Evolutionary conservation across 2,329 filamentous ascomycete species (phyloP).

Genomic region (Colletotrichum cordylinicola): DNA sequence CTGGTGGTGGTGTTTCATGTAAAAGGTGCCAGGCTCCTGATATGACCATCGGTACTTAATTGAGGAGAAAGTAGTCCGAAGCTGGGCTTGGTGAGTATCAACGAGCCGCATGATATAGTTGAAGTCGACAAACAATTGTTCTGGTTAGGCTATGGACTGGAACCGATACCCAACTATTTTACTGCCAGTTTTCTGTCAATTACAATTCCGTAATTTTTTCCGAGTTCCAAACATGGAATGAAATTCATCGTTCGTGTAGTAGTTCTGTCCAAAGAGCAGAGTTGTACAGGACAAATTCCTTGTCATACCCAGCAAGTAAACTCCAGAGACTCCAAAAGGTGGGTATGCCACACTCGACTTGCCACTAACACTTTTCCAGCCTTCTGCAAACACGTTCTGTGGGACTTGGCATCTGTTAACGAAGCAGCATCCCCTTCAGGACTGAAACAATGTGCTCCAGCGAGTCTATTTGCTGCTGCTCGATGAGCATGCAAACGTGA

Average conservation of each 20-base stretch:
- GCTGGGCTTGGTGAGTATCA: too few species aligned
- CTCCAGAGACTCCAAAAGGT: neutral
- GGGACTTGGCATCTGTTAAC: neutral
- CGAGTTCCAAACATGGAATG: neutral
- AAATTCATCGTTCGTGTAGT: neutral
- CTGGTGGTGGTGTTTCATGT: neutral
- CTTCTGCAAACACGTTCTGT: neutral
- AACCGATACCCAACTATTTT: neutral
- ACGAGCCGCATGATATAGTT: neutral
- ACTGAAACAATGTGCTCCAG: neutral
- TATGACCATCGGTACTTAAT: neutral
- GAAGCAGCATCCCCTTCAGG: neutral
- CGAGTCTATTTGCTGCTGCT: slow-evolving; percentile 12
- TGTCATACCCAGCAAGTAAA: neutral
- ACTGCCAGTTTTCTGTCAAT: neutral
- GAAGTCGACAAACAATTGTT: neutral
- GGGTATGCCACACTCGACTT: neutral
- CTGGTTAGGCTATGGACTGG: neutral
- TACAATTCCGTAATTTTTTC: neutral
- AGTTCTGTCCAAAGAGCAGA: neutral
- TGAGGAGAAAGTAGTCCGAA: neutral
- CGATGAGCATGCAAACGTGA: slow-evolving; percentile 5
- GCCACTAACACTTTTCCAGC: neutral
- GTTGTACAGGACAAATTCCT: neutral
- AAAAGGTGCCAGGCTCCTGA: neutral